Evolutionary conservation across 2,329 filamentous ascomycete genomes (phyloP), one percentile per base, ranked within the genome.

Genomic region (Verticillium isaacii): DNA sequence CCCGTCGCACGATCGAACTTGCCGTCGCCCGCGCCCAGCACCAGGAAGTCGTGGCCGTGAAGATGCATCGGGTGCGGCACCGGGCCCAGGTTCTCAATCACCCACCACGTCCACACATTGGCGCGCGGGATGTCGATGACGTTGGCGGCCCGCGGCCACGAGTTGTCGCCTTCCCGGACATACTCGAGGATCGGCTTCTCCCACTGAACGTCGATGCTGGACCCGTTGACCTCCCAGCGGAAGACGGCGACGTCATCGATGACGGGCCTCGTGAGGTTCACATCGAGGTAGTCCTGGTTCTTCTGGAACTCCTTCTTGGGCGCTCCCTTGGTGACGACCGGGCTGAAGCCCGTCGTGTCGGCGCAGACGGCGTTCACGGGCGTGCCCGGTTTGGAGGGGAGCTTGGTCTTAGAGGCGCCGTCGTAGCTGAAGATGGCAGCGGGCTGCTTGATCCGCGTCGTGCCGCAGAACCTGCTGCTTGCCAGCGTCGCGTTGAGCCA

Each of bases 21-120:
- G 32, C 66, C 68, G 6, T 58, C 58, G 32, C 60, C 59, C 7
- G 61, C 59, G 12, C 71, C 74, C 0, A 75, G 69, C 25, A 76
- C 61, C 12, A 70, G 61, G 63, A 74, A 73, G 64, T 76, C 74
- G 62, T 76, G 74, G 14, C 80, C 80, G 70, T 84, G 81, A 23
- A 84, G 71, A 70, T 84, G 81, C 68, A 82, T 79, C 0, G 79
- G 79, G 64, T 82, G 80, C 23, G 78, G 68, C 32, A 73, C 59
- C 2, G 54, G 55, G 57, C 67, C 66, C 29, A 65, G 66, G 61
- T 70, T 73, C 61, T 71, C 65, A 25, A 75, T 69, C 34, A 74
- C 67, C 66, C 71, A 72, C 63, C 71, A 74, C 14, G 69, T 71
- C 71, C 72, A 75, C 29, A 65, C 45, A 32, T 69, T 65, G 23